Evolutionary conservation across 306 rosid genomes (phyloP).

Genomic region (Vicia sativa): DNA sequence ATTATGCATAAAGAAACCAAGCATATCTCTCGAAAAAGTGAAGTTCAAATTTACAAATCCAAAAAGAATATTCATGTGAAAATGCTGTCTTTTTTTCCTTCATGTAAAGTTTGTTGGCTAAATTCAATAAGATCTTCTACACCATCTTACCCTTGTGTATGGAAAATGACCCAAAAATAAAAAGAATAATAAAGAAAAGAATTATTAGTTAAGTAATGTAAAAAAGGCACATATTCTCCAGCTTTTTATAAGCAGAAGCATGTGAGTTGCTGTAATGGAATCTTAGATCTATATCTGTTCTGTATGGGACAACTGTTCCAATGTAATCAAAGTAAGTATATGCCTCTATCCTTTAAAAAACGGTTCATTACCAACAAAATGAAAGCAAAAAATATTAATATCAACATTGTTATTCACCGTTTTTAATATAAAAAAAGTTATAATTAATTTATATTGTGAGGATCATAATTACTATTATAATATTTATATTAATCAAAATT

Average conservation of each 20-base stretch:
- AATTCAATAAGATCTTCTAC: slow-evolving; percentile 39
- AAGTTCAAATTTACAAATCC: slow-evolving; percentile 44
- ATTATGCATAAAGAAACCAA: slow-evolving; percentile 37
- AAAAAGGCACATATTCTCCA: slow-evolving; percentile 69
- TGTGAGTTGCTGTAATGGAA: slow-evolving; percentile 69
- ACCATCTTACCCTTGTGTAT: slow-evolving; percentile 45
- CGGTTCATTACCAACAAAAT: no score
- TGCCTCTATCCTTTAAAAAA: background rate
- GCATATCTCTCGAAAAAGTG: slow-evolving; percentile 38
- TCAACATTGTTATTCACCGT: no score
- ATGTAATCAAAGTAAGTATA: slow-evolving; percentile 37
- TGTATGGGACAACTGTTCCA: slow-evolving; percentile 45
- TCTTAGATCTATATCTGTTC: slow-evolving; percentile 67
- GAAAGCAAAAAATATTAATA: no score
- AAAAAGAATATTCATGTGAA: slow-evolving; percentile 52
- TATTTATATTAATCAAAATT: no score
- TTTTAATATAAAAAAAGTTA: no score
- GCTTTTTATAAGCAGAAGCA: slow-evolving; percentile 71
- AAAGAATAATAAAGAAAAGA: slow-evolving; percentile 35
- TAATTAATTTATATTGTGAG: no score
- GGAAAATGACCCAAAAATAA: slow-evolving; percentile 38
- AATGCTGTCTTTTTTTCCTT: slow-evolving; percentile 27
- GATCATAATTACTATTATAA: no score
- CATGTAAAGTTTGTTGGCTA: slow-evolving; percentile 36
- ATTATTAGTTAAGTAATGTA: slow-evolving; percentile 35